A percentile compares a stretch with the other conserved stretches of the same genome.
Evolutionary conservation across 176 grass and related monocot genomes (phyloP).

Genomic region (Themeda triandra): DNA sequence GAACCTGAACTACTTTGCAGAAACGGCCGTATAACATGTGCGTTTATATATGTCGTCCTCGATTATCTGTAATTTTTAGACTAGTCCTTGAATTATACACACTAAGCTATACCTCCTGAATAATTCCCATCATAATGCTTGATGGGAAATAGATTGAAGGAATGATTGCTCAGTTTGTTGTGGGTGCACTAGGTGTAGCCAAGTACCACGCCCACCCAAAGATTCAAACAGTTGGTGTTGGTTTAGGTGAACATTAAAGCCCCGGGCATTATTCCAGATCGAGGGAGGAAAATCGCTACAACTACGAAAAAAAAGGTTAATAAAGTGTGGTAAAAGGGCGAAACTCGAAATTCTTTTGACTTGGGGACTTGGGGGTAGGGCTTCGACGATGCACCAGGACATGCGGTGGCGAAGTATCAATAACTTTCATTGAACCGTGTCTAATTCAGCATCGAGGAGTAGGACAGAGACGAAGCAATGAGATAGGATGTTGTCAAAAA

Average conservation of each 20-base stretch:
- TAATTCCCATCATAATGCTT: no score
- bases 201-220: no score
- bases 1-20: neutral
- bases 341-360: neutral
- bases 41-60: neutral
- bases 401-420: neutral
- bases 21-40: neutral
- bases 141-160: no score
- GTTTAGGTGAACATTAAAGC: neutral
- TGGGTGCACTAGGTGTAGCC: neutral
- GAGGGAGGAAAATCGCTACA: neutral
- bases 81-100: neutral
- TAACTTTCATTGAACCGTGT: neutral
- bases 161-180: no score
- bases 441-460: neutral
- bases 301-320: neutral
- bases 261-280: neutral
- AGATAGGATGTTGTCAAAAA: no score
- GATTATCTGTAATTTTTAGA: neutral
- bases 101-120: neutral
- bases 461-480: neutral
- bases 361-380: neutral
- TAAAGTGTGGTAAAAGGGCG: neutral
- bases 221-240: no score
- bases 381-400: neutral